Evolutionary conservation across 371 early-diverging fungal genomes (phyloP).

Genomic region (Coemansia sp.): DNA sequence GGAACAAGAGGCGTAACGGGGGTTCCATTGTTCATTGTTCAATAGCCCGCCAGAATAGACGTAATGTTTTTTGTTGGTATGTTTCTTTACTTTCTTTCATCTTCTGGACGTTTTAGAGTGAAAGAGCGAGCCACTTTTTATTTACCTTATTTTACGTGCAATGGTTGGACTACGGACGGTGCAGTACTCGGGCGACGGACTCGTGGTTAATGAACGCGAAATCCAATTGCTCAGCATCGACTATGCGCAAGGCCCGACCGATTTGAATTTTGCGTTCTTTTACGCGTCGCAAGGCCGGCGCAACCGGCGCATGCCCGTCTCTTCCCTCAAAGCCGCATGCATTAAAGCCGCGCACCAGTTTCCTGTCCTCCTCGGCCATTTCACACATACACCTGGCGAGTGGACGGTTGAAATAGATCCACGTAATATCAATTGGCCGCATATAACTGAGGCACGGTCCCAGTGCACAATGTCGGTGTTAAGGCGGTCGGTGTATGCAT

Average conservation of each 20-base stretch:
- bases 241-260: slow-evolving; percentile 32
- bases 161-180: slow-evolving; percentile 4
- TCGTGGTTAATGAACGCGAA: neutral
- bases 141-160: neutral
- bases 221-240: slow-evolving; percentile 30
- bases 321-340: slow-evolving; percentile 9
- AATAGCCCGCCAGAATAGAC: neutral
- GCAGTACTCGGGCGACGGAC: neutral
- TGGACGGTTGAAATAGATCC: slow-evolving; percentile 23
- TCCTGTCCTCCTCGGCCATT: slow-evolving; percentile 23
- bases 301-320: neutral
- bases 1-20: neutral
- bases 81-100: neutral
- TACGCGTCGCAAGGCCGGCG: slow-evolving; percentile 11
- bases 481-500: neutral
- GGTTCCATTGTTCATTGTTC: neutral
- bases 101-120: neutral
- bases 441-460: slow-evolving; percentile 10
- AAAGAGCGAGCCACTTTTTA: neutral
- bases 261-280: slow-evolving; percentile 38
- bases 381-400: neutral
- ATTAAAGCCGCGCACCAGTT: slow-evolving; percentile 16
- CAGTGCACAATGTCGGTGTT: too few relatives aligned
- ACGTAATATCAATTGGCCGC: slow-evolving; percentile 28
- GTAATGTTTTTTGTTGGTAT: neutral